Conservation (phyloP, 331 rosid species). For the Prunus yedoensis region DNA sequence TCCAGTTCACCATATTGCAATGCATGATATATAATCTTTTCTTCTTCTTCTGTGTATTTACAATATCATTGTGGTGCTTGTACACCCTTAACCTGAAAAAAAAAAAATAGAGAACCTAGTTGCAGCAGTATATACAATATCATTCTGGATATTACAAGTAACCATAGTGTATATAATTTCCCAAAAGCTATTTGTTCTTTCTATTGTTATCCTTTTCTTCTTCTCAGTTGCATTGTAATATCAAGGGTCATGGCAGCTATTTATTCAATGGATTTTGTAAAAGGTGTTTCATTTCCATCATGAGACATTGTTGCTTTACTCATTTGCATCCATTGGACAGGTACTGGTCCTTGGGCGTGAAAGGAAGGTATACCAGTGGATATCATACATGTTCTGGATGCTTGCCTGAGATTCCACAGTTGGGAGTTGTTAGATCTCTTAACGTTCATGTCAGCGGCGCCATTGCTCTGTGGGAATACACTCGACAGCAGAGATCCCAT, state of each 20-base stretch:
- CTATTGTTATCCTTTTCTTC: too few species aligned
- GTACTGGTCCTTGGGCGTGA: constrained; percentile 94
- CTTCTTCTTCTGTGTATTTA: neutral
- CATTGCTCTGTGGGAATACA: constrained; percentile 94
- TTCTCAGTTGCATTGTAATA: neutral
- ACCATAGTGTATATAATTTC: neutral
- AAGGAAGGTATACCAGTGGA: constrained; percentile 96
- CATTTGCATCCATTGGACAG: constrained; percentile 33
- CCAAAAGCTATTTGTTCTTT: neutral
- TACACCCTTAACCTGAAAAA: too few species aligned
- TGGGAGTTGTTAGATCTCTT: constrained; percentile 95
- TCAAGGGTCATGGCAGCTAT: neutral
- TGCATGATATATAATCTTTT: neutral
- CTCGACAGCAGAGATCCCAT: constrained; percentile 83
- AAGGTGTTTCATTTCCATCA: neutral
- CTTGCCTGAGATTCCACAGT: constrained; percentile 92
- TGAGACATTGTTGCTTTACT: neutral
- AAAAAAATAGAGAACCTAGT: too few species aligned
- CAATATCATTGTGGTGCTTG: neutral
- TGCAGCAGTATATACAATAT: too few species aligned
- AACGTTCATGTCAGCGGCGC: constrained; percentile 98
- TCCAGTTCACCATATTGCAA: neutral
- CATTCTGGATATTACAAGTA: neutral
- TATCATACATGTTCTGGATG: constrained; percentile 82
- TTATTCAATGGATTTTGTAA: neutral